Percentiles rank a stretch among this genome's conserved stretches.
These are phyloP conservation scores for Xylaria polymorpha DNA, from an alignment of 2,329 filamentous ascomycete species.

Conservation along the genomic window DNA sequence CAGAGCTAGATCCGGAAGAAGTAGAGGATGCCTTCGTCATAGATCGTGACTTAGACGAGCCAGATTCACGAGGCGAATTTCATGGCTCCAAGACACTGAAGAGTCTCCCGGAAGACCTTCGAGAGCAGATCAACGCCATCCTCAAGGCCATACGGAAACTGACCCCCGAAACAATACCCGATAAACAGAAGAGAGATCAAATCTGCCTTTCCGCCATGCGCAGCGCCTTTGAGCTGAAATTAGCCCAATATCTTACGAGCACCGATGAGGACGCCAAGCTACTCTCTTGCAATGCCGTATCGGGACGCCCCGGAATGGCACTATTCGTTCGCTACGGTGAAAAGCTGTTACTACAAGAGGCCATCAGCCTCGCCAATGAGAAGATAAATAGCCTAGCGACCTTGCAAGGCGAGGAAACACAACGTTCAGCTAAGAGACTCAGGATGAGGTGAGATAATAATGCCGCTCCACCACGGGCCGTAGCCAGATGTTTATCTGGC, in stretches of 20 bases:
- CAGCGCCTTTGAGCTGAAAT: slow-evolving; percentile 53
- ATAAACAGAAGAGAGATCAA: slow-evolving; percentile 63
- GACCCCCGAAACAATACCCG: slow-evolving; percentile 56
- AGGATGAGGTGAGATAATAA: slow-evolving; percentile 39
- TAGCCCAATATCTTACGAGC: slow-evolving; percentile 57
- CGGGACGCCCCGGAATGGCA: slow-evolving; percentile 67
- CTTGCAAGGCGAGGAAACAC: slow-evolving; percentile 35
- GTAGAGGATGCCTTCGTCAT: slow-evolving; percentile 81
- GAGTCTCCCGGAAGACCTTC: slow-evolving; percentile 62
- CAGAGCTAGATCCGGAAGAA: slow-evolving; percentile 70
- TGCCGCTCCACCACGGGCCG: background rate
- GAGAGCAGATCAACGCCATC: slow-evolving; percentile 62
- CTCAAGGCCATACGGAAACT: slow-evolving; percentile 62
- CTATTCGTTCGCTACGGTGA: slow-evolving; percentile 76
- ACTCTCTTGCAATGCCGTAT: slow-evolving; percentile 48
- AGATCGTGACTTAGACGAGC: slow-evolving; percentile 65
- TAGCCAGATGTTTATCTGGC: background rate
- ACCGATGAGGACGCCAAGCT: slow-evolving; percentile 56
- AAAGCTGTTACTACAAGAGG: slow-evolving; percentile 72
- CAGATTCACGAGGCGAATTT: slow-evolving; percentile 61
- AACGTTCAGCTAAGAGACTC: slow-evolving; percentile 49
- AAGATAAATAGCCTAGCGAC: slow-evolving; percentile 41
- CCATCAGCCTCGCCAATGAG: slow-evolving; percentile 55
- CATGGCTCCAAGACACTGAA: slow-evolving; percentile 53
- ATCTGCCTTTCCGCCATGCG: slow-evolving; percentile 57